phyloP scores from a whole-genome alignment of 2,329 filamentous ascomycete species.

The Alternaria rosae region DNA sequence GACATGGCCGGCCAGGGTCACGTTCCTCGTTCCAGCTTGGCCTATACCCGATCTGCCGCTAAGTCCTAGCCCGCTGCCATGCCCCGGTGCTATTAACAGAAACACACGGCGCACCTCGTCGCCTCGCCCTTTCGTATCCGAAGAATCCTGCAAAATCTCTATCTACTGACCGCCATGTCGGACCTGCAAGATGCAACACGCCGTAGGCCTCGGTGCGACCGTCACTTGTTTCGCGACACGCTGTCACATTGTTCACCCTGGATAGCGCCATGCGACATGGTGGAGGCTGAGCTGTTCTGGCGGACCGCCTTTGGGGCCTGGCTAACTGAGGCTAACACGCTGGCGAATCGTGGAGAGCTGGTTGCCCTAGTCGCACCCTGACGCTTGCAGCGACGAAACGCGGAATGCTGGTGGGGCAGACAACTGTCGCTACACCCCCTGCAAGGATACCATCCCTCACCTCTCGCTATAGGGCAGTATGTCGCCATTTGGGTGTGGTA shows the following conservation, averaged over 20 bases:
- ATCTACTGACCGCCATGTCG: constrained; percentile 2
- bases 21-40: constrained; percentile 11
- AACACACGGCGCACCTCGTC: background rate
- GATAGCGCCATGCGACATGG: constrained; percentile 1
- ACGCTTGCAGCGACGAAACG: constrained; percentile 2
- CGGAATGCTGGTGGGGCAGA: constrained; percentile 10
- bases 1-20: constrained; percentile 9
- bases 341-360: constrained; percentile 8
- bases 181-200: background rate
- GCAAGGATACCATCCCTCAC: background rate
- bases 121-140: constrained; percentile 5
- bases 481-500: background rate
- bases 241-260: constrained; percentile 7
- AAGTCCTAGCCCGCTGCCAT: constrained; percentile 5
- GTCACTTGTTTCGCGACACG: background rate
- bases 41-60: constrained; percentile 13
- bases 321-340: constrained; percentile 2
- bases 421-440: constrained; percentile 6
- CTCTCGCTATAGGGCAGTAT: background rate
- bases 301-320: constrained; percentile 12
- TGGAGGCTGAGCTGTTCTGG: constrained; percentile 13
- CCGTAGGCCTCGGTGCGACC: background rate
- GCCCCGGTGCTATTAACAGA: constrained; percentile 13
- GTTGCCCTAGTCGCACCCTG: background rate
- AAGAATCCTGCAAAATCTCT: constrained; percentile 2